Percentiles rank a stretch among this genome's conserved stretches.
Conservation (phyloP, 2,329 filamentous ascomycete genomes). For the Emergomyces orientalis region DNA sequence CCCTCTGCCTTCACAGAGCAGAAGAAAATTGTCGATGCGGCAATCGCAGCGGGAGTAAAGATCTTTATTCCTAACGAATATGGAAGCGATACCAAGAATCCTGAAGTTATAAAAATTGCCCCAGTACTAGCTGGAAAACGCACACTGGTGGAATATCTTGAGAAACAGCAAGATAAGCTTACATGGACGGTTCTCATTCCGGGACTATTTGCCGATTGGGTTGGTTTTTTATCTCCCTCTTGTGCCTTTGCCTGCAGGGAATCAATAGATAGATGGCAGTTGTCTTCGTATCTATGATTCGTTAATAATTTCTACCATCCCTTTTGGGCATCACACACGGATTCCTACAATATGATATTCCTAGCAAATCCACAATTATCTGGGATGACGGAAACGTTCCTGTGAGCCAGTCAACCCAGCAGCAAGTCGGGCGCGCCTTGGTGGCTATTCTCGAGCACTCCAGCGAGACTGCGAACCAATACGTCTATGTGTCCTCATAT, state of each 20-base stretch:
- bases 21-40: conserved; percentile 48
- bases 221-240: conserved; percentile 9
- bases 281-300: background rate
- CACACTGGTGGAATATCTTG: conserved; percentile 43
- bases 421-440: conserved; percentile 45
- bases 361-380: conserved; percentile 43
- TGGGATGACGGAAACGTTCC: conserved; percentile 48
- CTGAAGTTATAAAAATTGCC: conserved; percentile 19
- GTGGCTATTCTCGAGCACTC: conserved; percentile 43
- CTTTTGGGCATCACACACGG: conserved; percentile 35
- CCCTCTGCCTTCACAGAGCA: conserved; percentile 37
- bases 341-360: conserved; percentile 45
- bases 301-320: background rate
- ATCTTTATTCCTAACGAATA: conserved; percentile 56
- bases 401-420: conserved; percentile 45
- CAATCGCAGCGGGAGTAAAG: conserved; percentile 50
- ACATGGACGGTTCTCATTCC: conserved; percentile 53
- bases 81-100: conserved; percentile 22
- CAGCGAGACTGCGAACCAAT: conserved; percentile 48
- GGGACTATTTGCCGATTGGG: conserved; percentile 54
- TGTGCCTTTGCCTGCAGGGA: conserved; percentile 12
- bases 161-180: conserved; percentile 36
- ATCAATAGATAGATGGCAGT: background rate
- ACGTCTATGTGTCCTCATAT: conserved; percentile 50
- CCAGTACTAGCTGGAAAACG: conserved; percentile 22